These are phyloP conservation scores for Starmera pachycereana DNA, from an alignment of 805 yeast species.

Conservation along the genomic window DNA sequence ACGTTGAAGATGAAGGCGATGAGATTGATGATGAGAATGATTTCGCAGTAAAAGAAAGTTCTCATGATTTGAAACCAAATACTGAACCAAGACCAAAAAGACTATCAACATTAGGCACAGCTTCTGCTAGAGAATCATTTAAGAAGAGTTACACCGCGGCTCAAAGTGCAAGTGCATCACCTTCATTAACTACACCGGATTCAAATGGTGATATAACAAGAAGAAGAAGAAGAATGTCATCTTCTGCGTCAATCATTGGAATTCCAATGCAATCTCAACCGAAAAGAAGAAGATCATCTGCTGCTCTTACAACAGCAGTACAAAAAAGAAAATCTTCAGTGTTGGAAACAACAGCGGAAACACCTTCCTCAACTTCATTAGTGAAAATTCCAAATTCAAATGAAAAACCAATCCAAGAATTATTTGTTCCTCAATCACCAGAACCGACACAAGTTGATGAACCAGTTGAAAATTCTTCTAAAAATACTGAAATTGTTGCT, in stretches of 20 bases:
- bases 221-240: conserved; percentile 17
- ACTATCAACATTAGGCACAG: conserved; percentile 27
- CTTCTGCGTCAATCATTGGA: conserved; percentile 16
- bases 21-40: conserved; percentile 3
- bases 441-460: conserved; percentile 7
- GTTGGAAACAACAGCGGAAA: neutral
- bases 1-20: conserved; percentile 9
- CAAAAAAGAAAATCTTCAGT: conserved; percentile 5
- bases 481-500: conserved; percentile 4
- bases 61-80: conserved; percentile 5
- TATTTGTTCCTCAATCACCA: conserved; percentile 8
- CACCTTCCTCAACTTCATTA: conserved; percentile 1
- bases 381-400: conserved; percentile 6
- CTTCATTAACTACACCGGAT: neutral
- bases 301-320: neutral
- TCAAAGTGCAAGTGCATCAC: neutral
- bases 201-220: conserved; percentile 13
- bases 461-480: conserved; percentile 2
- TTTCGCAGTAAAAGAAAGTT: neutral
- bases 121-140: conserved; percentile 22
- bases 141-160: conserved; percentile 13
- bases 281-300: conserved; percentile 6
- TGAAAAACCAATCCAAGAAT: conserved; percentile 9
- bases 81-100: conserved; percentile 22
- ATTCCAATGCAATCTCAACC: conserved; percentile 8